Evolutionary conservation across 2,329 filamentous ascomycete species (phyloP), one percentile per base, ranked within the genome.

Genomic region (Herpotrichia juniperi): DNA sequence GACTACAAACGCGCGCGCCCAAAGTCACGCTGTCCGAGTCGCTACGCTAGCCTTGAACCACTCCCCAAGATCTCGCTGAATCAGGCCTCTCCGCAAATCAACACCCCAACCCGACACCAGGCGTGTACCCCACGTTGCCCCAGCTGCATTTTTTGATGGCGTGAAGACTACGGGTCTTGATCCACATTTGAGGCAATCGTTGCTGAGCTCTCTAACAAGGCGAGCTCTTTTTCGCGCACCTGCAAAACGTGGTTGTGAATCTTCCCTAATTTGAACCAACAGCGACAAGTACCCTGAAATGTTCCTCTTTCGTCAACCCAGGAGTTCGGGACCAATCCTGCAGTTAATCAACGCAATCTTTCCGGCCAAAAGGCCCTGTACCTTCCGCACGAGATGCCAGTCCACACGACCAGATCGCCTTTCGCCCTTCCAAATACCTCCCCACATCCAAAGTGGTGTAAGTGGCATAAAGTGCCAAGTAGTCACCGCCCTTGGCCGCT

Each of bases 391-490:
- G n/a, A 28, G 35, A 32, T 17, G 21, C 25, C n/a, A 4, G 16
- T 31, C 26, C 17, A 10, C n/a, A 22, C 19, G 12, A 31, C 42
- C n/a, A 40, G 12, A 32, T 19, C 22, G 46, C 28, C 51, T 14
- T 56, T 40, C 28, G 22, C 26, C 46, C 48, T 48, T 21, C 42
- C 26, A 26, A 28, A 40, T 31, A 37, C 48, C 48, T 66, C 67
- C 62, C 66, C 63, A 68, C 66, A 68, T 63, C 51, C 48, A 61
- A 37, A 60, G 42, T 48, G 48, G 44, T 52, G 40, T 54, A 50
- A 54, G 50, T 47, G 60, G 63, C 57, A 63, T 63, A 57, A 51
- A 54, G 50, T 48, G 61, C 64, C 58, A 64, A 64, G 62, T 51
- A 30, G 2, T 26, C 25, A 46, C 39, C 46, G 32, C 53, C 32